phyloP scores from a whole-genome alignment of 345 rosid genomes.

The Heritiera fomes region DNA sequence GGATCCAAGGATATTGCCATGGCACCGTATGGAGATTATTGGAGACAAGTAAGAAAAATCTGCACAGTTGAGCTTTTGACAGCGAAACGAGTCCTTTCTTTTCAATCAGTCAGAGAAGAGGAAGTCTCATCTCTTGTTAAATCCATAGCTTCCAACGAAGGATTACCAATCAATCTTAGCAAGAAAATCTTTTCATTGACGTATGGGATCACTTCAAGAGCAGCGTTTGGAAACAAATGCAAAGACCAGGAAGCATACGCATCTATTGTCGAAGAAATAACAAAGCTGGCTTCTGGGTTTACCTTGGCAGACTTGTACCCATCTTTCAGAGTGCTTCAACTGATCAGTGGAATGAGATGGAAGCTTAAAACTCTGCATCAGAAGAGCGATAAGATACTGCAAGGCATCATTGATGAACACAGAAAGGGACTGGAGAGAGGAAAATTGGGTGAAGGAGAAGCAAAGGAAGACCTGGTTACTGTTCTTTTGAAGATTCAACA shows the following conservation, averaged over 20 bases:
- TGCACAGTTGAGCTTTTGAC: neutral
- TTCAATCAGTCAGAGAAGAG: neutral
- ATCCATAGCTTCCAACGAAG: neutral
- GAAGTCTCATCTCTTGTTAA: neutral
- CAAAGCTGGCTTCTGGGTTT: neutral
- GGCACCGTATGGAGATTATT: neutral
- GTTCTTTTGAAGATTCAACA: conserved; percentile 4
- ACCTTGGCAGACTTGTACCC: neutral
- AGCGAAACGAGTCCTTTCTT: neutral
- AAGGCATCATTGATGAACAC: neutral
- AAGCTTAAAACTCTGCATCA: neutral
- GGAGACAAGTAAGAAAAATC: neutral
- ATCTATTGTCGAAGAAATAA: neutral
- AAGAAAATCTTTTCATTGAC: neutral
- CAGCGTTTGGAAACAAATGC: neutral
- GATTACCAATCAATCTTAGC: neutral
- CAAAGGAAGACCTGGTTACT: neutral
- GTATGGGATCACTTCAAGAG: conserved; percentile 11
- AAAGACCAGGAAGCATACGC: neutral
- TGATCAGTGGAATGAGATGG: neutral
- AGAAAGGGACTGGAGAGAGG: neutral
- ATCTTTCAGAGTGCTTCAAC: neutral
- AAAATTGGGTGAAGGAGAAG: neutral
- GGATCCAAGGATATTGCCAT: neutral
- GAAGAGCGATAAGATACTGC: neutral